These are phyloP conservation scores for Aspergillus fijiensis DNA, from an alignment of 2,329 filamentous ascomycete genomes.

Conservation along the genomic window DNA sequence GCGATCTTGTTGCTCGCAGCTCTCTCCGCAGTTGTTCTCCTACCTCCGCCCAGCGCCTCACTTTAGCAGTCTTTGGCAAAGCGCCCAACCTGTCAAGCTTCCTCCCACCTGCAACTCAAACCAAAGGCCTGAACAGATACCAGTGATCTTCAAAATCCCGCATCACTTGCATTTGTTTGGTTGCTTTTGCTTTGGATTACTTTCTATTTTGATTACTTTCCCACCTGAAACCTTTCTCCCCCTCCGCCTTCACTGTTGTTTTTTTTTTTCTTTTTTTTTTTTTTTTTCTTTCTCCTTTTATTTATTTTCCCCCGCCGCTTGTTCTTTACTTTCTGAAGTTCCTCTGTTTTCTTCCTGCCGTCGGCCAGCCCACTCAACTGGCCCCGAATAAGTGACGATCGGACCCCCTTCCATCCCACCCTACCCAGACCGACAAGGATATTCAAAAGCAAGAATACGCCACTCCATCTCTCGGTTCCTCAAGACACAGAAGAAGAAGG, in stretches of 20 bases:
- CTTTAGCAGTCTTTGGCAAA: conserved; percentile 9
- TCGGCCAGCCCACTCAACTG: conserved; percentile 1
- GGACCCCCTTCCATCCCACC: not conserved
- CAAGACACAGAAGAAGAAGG: not conserved
- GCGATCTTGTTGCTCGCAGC: conserved; percentile 5
- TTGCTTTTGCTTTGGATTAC: not conserved
- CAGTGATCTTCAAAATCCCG: not conserved
- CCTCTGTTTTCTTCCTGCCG: conserved; percentile 9
- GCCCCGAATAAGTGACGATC: not conserved
- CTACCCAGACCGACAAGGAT: not conserved
- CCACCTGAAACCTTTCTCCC: not conserved
- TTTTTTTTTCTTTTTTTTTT: too few relatives aligned
- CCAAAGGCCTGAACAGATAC: not conserved
- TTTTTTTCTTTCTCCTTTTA: not conserved
- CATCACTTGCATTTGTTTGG: not conserved
- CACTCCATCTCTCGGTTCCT: conserved; percentile 3
- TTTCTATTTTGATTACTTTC: not conserved
- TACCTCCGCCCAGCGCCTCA: conserved; percentile 14
- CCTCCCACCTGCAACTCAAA: conserved; percentile 5
- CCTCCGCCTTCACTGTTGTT: not conserved
- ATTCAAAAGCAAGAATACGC: conserved; percentile 3
- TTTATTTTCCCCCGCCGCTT: not conserved
- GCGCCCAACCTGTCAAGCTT: conserved; percentile 13
- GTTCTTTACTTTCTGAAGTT: not conserved
- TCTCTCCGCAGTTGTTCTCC: conserved; percentile 9